Conservation (phyloP, 345 rosid genomes). For the Brassica rapa region DNA sequence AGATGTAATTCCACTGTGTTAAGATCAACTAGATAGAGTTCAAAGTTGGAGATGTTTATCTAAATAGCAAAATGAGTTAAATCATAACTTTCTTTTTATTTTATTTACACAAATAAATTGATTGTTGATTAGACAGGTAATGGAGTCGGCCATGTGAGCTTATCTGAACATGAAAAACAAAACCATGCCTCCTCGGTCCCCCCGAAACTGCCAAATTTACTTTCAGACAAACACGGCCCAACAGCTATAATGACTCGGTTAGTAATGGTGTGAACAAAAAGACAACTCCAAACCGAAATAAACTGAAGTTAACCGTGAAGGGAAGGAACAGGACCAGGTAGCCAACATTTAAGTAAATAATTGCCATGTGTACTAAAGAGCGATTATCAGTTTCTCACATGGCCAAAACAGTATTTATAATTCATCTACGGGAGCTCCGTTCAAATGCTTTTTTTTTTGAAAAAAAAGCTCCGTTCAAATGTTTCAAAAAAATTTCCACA, state of each 20-base stretch:
- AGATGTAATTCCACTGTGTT: slow-evolving; percentile 17
- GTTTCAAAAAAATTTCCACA: too few species aligned
- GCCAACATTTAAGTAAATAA: too few species aligned
- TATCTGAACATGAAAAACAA: slow-evolving; percentile 6
- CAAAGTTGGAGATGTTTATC: slow-evolving; percentile 3
- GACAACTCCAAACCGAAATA: neutral
- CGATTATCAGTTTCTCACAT: too few species aligned
- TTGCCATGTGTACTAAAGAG: too few species aligned
- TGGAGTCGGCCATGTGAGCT: slow-evolving; percentile 34
- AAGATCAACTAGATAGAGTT: slow-evolving; percentile 27
- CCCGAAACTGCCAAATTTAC: slow-evolving; percentile 1
- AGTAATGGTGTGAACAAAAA: neutral
- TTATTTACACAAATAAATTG: neutral
- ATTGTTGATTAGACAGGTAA: slow-evolving; percentile 2
- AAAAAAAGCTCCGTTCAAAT: too few species aligned
- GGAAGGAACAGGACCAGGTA: too few species aligned
- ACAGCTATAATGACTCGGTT: neutral
- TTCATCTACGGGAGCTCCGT: too few species aligned
- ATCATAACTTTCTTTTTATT: neutral
- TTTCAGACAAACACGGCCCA: neutral
- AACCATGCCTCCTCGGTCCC: slow-evolving; percentile 1
- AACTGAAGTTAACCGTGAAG: too few species aligned
- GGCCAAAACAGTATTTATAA: too few species aligned
- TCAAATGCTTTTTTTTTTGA: too few species aligned
- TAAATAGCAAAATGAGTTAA: neutral